Conservation (phyloP, 352 stramenopile species). For the Phytopythium oedochilum region DNA sequence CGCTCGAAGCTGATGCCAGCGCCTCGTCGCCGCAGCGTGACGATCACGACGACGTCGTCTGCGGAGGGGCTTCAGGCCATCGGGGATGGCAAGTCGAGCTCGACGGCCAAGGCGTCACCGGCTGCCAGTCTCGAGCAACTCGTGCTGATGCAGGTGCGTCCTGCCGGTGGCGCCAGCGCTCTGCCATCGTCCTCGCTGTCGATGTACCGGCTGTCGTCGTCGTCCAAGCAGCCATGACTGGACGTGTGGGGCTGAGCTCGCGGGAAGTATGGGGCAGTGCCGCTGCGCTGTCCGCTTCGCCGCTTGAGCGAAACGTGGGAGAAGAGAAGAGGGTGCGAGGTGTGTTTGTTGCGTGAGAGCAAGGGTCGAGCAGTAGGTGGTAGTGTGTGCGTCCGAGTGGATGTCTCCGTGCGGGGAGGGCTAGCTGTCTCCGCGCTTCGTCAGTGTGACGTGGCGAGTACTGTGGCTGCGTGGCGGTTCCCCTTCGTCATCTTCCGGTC, state of each 20-base stretch:
- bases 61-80: constrained; percentile 21
- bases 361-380: constrained; percentile 1
- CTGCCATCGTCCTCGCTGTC: constrained; percentile 23
- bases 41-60: constrained; percentile 60
- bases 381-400: constrained; percentile 4
- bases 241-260: not conserved
- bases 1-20: constrained; percentile 71
- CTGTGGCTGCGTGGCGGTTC: not conserved
- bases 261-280: not conserved
- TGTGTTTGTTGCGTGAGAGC: not conserved
- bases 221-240: constrained; percentile 8
- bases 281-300: not conserved
- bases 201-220: constrained; percentile 50
- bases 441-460: constrained; percentile 6
- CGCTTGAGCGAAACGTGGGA: constrained; percentile 4
- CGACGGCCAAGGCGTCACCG: constrained; percentile 41
- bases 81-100: constrained; percentile 9
- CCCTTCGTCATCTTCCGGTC: not conserved
- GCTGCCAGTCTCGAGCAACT: constrained; percentile 77
- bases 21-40: constrained; percentile 70
- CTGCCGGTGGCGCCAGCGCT: constrained; percentile 49
- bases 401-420: constrained; percentile 6
- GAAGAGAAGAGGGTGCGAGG: constrained; percentile 4
- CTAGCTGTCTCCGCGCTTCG: not conserved
- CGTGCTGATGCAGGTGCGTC: constrained; percentile 78